Conservation (phyloP, 352 stramenopile species). For the Pythium periplocum region DNA sequence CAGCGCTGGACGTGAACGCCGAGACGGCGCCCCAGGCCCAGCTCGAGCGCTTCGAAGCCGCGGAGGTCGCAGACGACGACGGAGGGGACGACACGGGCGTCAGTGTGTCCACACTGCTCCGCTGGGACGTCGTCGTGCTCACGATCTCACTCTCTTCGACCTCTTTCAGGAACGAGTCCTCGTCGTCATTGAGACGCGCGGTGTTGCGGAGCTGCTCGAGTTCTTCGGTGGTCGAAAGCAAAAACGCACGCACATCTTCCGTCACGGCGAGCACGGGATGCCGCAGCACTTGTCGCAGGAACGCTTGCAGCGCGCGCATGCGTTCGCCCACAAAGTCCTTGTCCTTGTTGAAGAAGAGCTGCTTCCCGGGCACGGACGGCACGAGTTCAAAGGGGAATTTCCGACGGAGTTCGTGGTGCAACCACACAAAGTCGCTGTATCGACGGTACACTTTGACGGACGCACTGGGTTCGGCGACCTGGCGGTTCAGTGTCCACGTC, state of each 20-base stretch:
- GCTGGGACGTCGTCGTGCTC: slow-evolving; percentile 5
- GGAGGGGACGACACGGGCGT: slow-evolving; percentile 5
- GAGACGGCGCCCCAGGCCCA: slow-evolving; percentile 76
- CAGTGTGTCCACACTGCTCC: background rate
- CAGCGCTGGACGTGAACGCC: slow-evolving; percentile 63
- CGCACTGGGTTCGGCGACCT: slow-evolving; percentile 61
- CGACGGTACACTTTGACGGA: slow-evolving; percentile 82
- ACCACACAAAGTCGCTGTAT: slow-evolving; percentile 86
- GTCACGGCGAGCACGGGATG: slow-evolving; percentile 58
- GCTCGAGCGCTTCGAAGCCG: slow-evolving; percentile 6
- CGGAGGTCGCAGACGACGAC: slow-evolving; percentile 20
- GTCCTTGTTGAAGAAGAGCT: slow-evolving; percentile 81
- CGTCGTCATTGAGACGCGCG: slow-evolving; percentile 29
- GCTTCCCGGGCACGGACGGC: slow-evolving; percentile 67
- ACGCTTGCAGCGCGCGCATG: slow-evolving; percentile 78
- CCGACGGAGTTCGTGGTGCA: slow-evolving; percentile 57
- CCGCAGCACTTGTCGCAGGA: slow-evolving; percentile 67
- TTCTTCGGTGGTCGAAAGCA: slow-evolving; percentile 79
- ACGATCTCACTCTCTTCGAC: slow-evolving; percentile 26
- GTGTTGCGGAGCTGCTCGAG: slow-evolving; percentile 63
- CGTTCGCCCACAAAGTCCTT: slow-evolving; percentile 83
- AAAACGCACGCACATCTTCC: slow-evolving; percentile 66
- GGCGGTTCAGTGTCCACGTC: slow-evolving; percentile 70
- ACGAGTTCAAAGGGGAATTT: slow-evolving; percentile 76
- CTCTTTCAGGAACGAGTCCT: slow-evolving; percentile 38